Evolutionary conservation across 2,329 filamentous ascomycete genomes (phyloP).

Genomic region (Cladophialophora exuberans): DNA sequence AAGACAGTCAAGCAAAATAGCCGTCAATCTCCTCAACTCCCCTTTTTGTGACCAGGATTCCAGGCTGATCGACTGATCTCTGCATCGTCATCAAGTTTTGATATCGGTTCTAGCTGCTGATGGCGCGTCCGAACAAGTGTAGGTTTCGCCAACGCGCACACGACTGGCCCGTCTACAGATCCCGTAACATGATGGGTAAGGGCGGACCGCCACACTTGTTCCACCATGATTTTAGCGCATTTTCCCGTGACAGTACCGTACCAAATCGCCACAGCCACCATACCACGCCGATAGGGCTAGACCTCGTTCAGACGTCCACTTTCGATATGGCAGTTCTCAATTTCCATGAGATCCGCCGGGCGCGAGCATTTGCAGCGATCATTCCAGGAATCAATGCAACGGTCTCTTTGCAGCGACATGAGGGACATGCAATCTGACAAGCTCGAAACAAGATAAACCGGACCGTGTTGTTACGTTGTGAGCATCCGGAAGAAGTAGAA

Average conservation of each 20-base stretch:
- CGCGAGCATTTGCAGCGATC: neutral
- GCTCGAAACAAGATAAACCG: too few relatives aligned
- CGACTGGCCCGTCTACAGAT: neutral
- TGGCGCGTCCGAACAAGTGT: neutral
- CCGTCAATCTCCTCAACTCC: neutral
- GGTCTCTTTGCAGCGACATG: too few relatives aligned
- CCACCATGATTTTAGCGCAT: constrained; percentile 23
- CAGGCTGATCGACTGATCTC: constrained; percentile 1
- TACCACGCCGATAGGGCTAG: constrained; percentile 21
- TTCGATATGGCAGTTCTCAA: constrained; percentile 27
- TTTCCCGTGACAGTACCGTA: constrained; percentile 20
- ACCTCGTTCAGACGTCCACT: constrained; percentile 20
- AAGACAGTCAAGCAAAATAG: too few relatives aligned
- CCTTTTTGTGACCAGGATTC: neutral
- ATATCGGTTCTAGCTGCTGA: neutral
- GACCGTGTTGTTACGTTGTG: too few relatives aligned
- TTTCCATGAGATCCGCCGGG: constrained; percentile 28
- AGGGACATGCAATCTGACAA: too few relatives aligned
- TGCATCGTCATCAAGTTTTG: neutral
- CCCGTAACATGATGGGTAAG: constrained; percentile 7
- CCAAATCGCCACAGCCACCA: constrained; percentile 9
- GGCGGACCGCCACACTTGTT: constrained; percentile 25
- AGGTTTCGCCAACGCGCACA: neutral
- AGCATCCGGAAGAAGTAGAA: too few relatives aligned
- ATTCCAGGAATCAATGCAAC: too few relatives aligned